phyloP scores from a whole-genome alignment of 805 yeast species.

The Candida ovalis region DNA sequence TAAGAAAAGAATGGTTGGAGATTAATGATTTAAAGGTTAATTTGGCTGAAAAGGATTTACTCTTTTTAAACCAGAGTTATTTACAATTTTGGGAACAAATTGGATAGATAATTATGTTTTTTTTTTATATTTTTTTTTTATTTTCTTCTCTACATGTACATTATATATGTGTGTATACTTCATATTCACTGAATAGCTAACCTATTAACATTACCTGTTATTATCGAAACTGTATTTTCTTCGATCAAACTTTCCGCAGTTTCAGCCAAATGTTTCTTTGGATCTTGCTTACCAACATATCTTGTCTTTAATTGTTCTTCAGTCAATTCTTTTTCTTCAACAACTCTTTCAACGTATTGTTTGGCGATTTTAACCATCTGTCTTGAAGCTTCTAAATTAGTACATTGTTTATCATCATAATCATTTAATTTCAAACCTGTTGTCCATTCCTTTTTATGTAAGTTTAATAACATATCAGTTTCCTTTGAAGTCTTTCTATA shows the following conservation, averaged over 20 bases:
- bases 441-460: constrained; percentile 96
- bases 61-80: constrained; percentile 59
- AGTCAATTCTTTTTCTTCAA: constrained; percentile 84
- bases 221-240: constrained; percentile 81
- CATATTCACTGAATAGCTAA: constrained; percentile 69
- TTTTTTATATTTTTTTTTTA: not conserved
- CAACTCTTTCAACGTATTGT: constrained; percentile 82
- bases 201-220: constrained; percentile 86
- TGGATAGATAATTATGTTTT: not conserved
- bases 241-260: constrained; percentile 85
- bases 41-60: constrained; percentile 48
- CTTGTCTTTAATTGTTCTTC: constrained; percentile 91
- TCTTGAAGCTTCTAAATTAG: constrained; percentile 68
- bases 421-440: constrained; percentile 79
- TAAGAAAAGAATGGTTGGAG: constrained; percentile 51
- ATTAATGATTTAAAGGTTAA: constrained; percentile 49
- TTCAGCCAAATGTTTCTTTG: constrained; percentile 92
- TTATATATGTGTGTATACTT: constrained; percentile 3
- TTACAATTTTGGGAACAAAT: constrained; percentile 62
- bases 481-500: constrained; percentile 90
- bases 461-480: constrained; percentile 87
- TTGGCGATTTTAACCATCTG: constrained; percentile 86
- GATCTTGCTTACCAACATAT: constrained; percentile 98
- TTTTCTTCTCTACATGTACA: no score
- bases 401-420: constrained; percentile 71